Evolutionary conservation across 2,329 filamentous ascomycete species (phyloP), one percentile per base, ranked within the genome.

Genomic region (Rhexocercosporidium sp.): DNA sequence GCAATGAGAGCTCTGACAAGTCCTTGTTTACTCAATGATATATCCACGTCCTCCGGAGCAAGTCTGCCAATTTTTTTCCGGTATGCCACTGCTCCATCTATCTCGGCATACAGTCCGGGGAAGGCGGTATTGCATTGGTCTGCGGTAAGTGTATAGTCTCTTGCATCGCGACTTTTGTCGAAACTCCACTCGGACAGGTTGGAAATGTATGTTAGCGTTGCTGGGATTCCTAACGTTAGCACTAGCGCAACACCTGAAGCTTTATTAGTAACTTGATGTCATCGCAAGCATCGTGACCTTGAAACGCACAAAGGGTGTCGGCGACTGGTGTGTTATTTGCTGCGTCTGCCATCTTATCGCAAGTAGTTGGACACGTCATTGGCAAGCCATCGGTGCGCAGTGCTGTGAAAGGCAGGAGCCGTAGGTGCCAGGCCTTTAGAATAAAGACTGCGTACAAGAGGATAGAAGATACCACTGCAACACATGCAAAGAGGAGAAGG

Each of bases 1-100:
- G 59, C 49, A 49, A 71, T 71, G 47, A 68, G 60, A 22, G 66
- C 71, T 39, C 65, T 54, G 25, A 70, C 62, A 31, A 51, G 53
- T 14, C 67, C 69, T 11, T 61, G 20, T n/a, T 60, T 49, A 37
- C 51, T 56, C 61, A 37, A 61, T 18, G 62, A 54, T 20, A 62
- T 61, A 51, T 71, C 70, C 14, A 71, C 47, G 37, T 72, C 69
- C 20, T 67, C 34, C 1, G 29, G n/a, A 27, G 60, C 60, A 20
- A 70, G 54, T 39, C 34, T 14, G 16, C 39, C 39, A 14, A 56
- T 34, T 3, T 29, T 20, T n/a, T 67, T 69, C 46, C 62, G 29
- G 29, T 60, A 63, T 31, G 56, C 46, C 14, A 66, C 63, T 6
- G 66, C 69, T 29, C 69, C n/a, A 3, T 71, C 53, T 25, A 71